phyloP scores from a whole-genome alignment of 495 filamentous ascomycete species.

The Penicillium verhagenii region DNA sequence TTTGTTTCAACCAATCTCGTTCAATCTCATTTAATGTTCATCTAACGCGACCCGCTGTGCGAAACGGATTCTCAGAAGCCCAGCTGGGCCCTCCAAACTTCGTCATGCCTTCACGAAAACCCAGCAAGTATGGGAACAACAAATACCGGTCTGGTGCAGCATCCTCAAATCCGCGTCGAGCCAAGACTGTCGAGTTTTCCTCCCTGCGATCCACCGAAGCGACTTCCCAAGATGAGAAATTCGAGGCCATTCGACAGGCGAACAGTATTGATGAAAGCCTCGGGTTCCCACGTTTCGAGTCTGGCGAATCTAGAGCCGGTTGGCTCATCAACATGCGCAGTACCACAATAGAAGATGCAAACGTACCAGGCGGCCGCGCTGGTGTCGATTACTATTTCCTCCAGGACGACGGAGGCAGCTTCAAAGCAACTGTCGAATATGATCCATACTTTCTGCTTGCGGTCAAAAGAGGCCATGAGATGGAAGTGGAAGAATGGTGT shows the following conservation, averaged over 20 bases:
- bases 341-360: slow-evolving; percentile 81
- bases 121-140: slow-evolving; percentile 54
- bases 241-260: slow-evolving; percentile 78
- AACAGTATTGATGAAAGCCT: slow-evolving; percentile 91
- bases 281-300: slow-evolving; percentile 91
- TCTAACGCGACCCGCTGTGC: slow-evolving; percentile 7
- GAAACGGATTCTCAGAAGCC: slow-evolving; percentile 19
- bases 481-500: slow-evolving; percentile 95
- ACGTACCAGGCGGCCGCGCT: slow-evolving; percentile 75
- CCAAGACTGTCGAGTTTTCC: slow-evolving; percentile 75
- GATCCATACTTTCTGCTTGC: slow-evolving; percentile 96
- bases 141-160: slow-evolving; percentile 50
- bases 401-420: slow-evolving; percentile 86
- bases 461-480: slow-evolving; percentile 81
- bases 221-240: slow-evolving; percentile 81
- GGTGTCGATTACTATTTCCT: slow-evolving; percentile 98
- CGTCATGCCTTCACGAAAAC: slow-evolving; percentile 58
- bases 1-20: neutral
- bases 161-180: slow-evolving; percentile 53
- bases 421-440: slow-evolving; percentile 95
- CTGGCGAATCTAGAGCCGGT: slow-evolving; percentile 78
- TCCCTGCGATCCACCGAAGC: slow-evolving; percentile 74
- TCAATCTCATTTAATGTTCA: slow-evolving; percentile 28
- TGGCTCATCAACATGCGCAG: slow-evolving; percentile 96
- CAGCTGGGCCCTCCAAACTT: slow-evolving; percentile 28